Evolutionary conservation across 306 rosid species (phyloP), one percentile per base, ranked within the genome.

Genomic region (Cicer bijugum): DNA sequence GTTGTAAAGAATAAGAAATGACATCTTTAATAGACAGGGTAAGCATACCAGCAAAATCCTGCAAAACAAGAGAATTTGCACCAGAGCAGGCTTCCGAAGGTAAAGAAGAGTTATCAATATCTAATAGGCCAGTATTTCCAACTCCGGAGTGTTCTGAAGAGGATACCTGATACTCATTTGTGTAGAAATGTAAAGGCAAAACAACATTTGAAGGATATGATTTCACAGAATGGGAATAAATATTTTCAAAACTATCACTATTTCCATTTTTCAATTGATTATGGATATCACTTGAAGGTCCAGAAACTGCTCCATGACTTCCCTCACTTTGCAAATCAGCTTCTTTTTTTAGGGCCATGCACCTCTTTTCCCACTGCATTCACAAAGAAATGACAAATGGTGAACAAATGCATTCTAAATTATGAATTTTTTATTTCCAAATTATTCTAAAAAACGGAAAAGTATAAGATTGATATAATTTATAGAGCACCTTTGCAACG

Each of bases 81-180:
- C 79, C 78, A 74, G 82, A 69, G 61, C 78, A 17, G 4, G 87
- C 73, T 76, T 73, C 83, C 46, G n/a, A 62, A 60, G 84, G 84
- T 76, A 82, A 70, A 71, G 78, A 70, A 76, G 82, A 45, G 23
- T 71, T 6, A 74, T 11, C 55, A 57, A 73, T 78, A 60, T 75
- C 78, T 2, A 73, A 75, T 47, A 57, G 46, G 69, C 86, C 86
- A 70, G 40, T 74, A 85, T 69, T 79, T 58, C 84, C 45, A 51
- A 66, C 85, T 61, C 85, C 86, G 1, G 81, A 72, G 17, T 50
- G 67, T 71, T 81, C 92, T 71, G 95, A 85, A 89, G 84, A 42
- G 74, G 91, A 85, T 82, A 88, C 85, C 97, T 91, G 96, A 89
- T 84, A 65, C 99, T 94, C 96, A 87, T 89, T 87, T 37, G 99